Conservation (phyloP, 1,284 basidiomycete genomes). For the Somion occarium region DNA sequence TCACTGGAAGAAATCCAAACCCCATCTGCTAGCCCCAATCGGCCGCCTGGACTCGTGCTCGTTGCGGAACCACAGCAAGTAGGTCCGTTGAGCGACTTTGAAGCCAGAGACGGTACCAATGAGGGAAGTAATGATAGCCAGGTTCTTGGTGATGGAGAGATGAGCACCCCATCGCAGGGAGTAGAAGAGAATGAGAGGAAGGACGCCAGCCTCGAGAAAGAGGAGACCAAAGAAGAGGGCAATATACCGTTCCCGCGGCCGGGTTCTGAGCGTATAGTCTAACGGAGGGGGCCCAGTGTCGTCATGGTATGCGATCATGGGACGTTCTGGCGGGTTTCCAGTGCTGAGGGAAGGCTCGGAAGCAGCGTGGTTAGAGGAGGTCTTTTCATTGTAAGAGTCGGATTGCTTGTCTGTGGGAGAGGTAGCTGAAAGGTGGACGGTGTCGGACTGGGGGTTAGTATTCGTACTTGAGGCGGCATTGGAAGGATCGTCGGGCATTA, state of each 20-base stretch:
- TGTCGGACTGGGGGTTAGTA: too few species aligned
- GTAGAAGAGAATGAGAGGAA: conserved; percentile 31
- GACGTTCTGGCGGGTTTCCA: neutral
- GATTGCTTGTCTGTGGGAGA: too few species aligned
- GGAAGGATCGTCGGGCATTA: too few species aligned
- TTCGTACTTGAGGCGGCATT: too few species aligned
- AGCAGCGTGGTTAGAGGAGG: too few species aligned
- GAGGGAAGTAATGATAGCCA: conserved; percentile 30
- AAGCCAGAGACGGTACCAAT: conserved; percentile 29
- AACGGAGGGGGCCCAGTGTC: conserved; percentile 21
- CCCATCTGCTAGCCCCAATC: conserved; percentile 27
- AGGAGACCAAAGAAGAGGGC: conserved; percentile 25
- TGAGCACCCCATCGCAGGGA: conserved; percentile 29
- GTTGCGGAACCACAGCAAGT: conserved; percentile 23
- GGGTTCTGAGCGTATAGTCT: conserved; percentile 24
- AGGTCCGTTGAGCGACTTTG: conserved; percentile 25
- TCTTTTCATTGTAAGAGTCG: too few species aligned
- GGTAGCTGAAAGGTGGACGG: too few species aligned
- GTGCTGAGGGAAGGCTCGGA: too few species aligned
- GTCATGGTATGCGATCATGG: neutral
- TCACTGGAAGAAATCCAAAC: conserved; percentile 27
- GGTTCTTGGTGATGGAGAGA: conserved; percentile 26
- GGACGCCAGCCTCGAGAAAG: conserved; percentile 27
- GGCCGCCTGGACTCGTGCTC: conserved; percentile 24
- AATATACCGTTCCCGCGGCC: conserved; percentile 21